A percentile compares a stretch with the other conserved stretches of the same genome.
phyloP scores from a whole-genome alignment of 176 grass and related monocot genomes.

The Oryza officinalis region DNA sequence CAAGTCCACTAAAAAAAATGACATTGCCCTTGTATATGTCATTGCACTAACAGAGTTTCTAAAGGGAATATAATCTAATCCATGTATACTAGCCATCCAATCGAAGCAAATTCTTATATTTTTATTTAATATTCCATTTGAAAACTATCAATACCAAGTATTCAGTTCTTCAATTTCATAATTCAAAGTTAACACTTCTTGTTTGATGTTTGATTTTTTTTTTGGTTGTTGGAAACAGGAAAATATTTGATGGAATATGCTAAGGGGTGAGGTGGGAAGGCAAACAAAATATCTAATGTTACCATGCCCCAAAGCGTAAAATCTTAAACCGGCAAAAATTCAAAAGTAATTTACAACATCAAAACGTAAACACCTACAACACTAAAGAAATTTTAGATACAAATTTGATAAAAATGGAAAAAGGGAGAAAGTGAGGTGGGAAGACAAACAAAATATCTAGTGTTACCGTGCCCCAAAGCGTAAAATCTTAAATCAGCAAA shows the following conservation, averaged over 20 bases:
- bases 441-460: no score
- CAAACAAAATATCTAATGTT: no score
- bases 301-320: no score
- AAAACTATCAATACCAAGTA: neutral
- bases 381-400: no score
- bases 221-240: neutral
- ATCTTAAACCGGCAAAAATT: no score
- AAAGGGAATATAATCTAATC: neutral
- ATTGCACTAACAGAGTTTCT: neutral
- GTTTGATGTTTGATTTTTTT: neutral
- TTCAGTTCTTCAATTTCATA: neutral
- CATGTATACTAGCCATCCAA: neutral
- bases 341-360: no score
- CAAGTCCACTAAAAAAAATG: neutral
- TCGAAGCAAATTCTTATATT: no score
- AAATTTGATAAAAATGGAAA: no score
- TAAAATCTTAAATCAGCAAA: neutral
- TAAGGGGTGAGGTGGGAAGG: no score
- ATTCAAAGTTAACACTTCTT: neutral
- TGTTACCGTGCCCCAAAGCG: neutral
- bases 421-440: no score
- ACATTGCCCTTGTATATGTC: neutral
- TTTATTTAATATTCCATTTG: neutral
- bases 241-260: no score
- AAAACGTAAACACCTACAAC: no score